phyloP scores from a whole-genome alignment of 73 alveolate species.

The Paramecium biaurelia region DNA sequence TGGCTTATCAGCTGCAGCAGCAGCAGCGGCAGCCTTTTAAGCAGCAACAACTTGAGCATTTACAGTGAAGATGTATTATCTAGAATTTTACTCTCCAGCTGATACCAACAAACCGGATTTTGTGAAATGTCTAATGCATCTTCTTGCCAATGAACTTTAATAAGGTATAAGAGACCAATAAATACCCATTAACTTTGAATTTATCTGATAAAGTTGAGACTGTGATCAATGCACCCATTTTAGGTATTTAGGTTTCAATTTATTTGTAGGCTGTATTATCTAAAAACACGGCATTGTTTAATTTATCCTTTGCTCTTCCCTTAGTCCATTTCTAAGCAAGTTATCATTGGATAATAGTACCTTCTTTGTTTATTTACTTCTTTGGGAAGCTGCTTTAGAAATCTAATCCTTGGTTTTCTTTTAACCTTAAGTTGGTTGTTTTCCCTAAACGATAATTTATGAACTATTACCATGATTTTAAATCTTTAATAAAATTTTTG shows the following conservation, averaged over 20 bases:
- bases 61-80: conserved; percentile 32
- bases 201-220: conserved; percentile 58
- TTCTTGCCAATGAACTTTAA: conserved; percentile 45
- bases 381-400: conserved; percentile 30
- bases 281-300: conserved; percentile 61
- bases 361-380: conserved; percentile 32
- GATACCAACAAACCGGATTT: background rate
- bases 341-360: background rate
- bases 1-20: conserved; percentile 15
- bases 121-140: background rate
- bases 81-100: background rate
- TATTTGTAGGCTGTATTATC: conserved; percentile 1
- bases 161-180: background rate
- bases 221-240: conserved; percentile 59
- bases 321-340: conserved; percentile 62
- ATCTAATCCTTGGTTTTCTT: conserved; percentile 37
- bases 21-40: conserved; percentile 53
- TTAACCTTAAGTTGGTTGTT: conserved; percentile 34
- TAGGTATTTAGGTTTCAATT: conserved; percentile 42
- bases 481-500: conserved; percentile 7
- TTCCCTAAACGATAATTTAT: background rate
- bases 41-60: conserved; percentile 10
- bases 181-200: conserved; percentile 64
- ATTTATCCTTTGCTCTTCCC: conserved; percentile 65
- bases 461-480: conserved; percentile 5